Evolutionary conservation across 225 moss, liverwort and hornwort genomes (phyloP).

Genomic region (Marchantia polymorpha): DNA sequence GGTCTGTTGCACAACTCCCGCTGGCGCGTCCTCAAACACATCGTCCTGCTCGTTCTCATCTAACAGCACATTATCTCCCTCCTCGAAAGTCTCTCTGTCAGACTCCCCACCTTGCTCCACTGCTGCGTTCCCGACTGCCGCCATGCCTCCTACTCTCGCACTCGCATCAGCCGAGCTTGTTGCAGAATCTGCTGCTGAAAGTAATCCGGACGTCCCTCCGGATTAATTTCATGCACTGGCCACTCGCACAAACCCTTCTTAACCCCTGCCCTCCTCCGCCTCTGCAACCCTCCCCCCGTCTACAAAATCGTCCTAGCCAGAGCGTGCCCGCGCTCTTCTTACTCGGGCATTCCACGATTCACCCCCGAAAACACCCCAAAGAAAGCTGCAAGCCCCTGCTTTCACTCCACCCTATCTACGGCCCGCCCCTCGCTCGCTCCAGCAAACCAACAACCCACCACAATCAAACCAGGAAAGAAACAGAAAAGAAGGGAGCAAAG

Average conservation of each 20-base stretch:
- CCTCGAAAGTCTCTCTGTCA: constrained; percentile 21
- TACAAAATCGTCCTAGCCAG: neutral
- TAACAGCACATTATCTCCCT: constrained; percentile 15
- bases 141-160: constrained; percentile 15
- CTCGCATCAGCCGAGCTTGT: constrained; percentile 17
- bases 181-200: constrained; percentile 21
- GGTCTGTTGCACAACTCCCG: constrained; percentile 1
- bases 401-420: constrained; percentile 1
- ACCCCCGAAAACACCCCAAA: constrained; percentile 9
- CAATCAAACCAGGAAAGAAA: neutral
- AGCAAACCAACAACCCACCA: neutral
- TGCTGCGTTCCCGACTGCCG: neutral
- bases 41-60: constrained; percentile 27
- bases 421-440: neutral
- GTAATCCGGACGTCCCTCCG: constrained; percentile 32
- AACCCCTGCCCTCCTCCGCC: constrained; percentile 1
- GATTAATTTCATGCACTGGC: constrained; percentile 25
- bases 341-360: constrained; percentile 9
- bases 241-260: constrained; percentile 21
- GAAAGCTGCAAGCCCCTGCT: constrained; percentile 3
- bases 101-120: constrained; percentile 13
- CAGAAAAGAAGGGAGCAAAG: neutral
- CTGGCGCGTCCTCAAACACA: constrained; percentile 36
- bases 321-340: neutral
- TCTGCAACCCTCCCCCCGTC: neutral